Base-by-base conservation (phyloP, 768 basidiomycete species). In the Russula lepida region DNA sequence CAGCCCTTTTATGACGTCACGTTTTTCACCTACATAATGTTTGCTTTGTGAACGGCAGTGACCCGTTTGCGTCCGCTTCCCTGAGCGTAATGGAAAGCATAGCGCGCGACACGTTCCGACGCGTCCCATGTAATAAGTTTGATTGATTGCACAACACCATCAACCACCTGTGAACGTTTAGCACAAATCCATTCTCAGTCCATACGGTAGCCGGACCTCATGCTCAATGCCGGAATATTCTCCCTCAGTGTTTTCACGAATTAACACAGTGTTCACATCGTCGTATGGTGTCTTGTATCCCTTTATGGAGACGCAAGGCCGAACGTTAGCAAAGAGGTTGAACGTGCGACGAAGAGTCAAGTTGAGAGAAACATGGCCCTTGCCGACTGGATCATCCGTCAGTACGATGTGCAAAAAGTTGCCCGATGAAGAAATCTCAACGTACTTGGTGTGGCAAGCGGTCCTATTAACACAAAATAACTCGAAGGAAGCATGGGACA, bases 211-310 rank as follows among this genome's bases (percentile, higher is more conserved):
- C 57, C 75, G 12, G 62, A 93, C 94, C 84, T 98, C 95, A 74
- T 99, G 97, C 75, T 99, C 97, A 68, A 99, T 98, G 68, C 97
- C 97, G 62, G 95, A 98, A 76, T 99, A 99, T 74, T 99, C 97
- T 73, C 97, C 97, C 76, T 99, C 97, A 9, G 97, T 99, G 75
- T 99, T 99, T 78, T 99, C 97, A 71, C 97, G 92, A 73, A 99
- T 99, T 67, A 99, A 79, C 55, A 98, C 94, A 27, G 92, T 95
- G 79, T 99, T 89, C 66, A 99, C 97, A 69, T 98, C 88, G 72
- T 98, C 95, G 70, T 99, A 98, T 2, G 95, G 89, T 0, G 97
- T 99, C 79, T 97, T 97, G 81, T 87, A 98, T 30, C 97, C 97
- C 74, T 92, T 78, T 75, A 99, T 92, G 30, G 95, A 98, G 30